Conservation (phyloP, 768 basidiomycete genomes). For the Russula brevipes region DNA sequence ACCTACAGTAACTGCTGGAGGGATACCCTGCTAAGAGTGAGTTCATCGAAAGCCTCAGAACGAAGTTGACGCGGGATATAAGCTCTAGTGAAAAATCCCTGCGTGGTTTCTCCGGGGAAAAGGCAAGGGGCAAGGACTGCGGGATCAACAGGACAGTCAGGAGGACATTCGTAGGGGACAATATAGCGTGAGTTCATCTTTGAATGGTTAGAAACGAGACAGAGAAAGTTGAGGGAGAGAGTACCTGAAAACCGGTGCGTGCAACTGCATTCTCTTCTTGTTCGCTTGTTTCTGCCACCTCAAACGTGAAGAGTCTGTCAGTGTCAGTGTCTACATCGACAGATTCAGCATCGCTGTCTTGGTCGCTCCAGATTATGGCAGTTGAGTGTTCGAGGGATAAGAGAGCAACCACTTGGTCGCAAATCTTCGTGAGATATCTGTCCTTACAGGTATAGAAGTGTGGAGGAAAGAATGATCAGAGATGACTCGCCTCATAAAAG, state of each 20-base stretch:
- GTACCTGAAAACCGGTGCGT: slow-evolving; percentile 46
- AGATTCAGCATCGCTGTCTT: slow-evolving; percentile 26
- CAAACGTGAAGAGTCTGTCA: slow-evolving; percentile 49
- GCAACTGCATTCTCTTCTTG: slow-evolving; percentile 47
- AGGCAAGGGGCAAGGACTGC: slow-evolving; percentile 1
- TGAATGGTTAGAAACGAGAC: not conserved
- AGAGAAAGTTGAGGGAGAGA: not conserved
- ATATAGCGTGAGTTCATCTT: slow-evolving; percentile 5
- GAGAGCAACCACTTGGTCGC: slow-evolving; percentile 52
- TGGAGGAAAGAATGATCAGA: not conserved
- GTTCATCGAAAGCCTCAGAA: not conserved
- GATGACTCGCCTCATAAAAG: slow-evolving; percentile 52
- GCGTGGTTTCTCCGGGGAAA: slow-evolving; percentile 22
- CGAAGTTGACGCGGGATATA: slow-evolving; percentile 1
- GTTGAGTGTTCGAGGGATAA: slow-evolving; percentile 45
- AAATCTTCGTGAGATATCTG: slow-evolving; percentile 28
- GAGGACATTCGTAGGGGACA: not conserved
- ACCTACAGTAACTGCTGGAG: slow-evolving; percentile 8
- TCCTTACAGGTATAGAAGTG: not conserved
- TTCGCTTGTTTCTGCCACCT: slow-evolving; percentile 50
- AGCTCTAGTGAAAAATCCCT: slow-evolving; percentile 17
- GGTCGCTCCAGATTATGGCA: slow-evolving; percentile 42
- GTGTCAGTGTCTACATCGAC: slow-evolving; percentile 38
- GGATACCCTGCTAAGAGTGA: not conserved
- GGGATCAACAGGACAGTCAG: not conserved